Evolutionary conservation across 1,284 basidiomycete genomes (phyloP).

Genomic region (Coriolopsis trogii): DNA sequence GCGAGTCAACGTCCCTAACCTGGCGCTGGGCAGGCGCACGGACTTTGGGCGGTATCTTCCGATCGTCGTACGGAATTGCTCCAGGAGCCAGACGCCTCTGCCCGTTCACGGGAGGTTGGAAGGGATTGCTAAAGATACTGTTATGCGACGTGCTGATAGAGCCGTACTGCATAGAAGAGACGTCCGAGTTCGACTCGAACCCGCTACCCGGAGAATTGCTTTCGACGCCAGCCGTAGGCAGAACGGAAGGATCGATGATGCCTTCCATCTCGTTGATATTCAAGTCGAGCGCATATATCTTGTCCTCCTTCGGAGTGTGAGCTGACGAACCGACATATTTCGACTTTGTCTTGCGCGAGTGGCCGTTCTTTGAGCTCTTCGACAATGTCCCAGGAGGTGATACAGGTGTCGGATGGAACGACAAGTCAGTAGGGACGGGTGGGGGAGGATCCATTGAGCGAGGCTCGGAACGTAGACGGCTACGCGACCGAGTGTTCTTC

Average conservation of each 20-base stretch:
- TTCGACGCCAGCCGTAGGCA: slow-evolving; percentile 27
- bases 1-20: slow-evolving; percentile 31
- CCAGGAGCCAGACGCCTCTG: slow-evolving; percentile 22
- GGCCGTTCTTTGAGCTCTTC: slow-evolving; percentile 19
- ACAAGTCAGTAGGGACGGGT: slow-evolving; percentile 20
- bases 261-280: slow-evolving; percentile 85
- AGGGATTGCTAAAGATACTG: slow-evolving; percentile 33
- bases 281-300: slow-evolving; percentile 68
- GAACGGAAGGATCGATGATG: slow-evolving; percentile 64
- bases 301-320: slow-evolving; percentile 22
- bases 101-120: slow-evolving; percentile 32
- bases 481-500: slow-evolving; percentile 36
- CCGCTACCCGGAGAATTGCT: slow-evolving; percentile 45
- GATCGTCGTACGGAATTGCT: slow-evolving; percentile 31
- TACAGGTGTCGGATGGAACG: slow-evolving; percentile 37
- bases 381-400: slow-evolving; percentile 37
- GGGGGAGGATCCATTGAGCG: slow-evolving; percentile 18
- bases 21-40: slow-evolving; percentile 12
- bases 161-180: slow-evolving; percentile 28
- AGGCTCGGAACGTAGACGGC: slow-evolving; percentile 33
- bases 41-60: slow-evolving; percentile 56
- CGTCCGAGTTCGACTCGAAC: slow-evolving; percentile 34
- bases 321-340: slow-evolving; percentile 23
- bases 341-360: slow-evolving; percentile 32
- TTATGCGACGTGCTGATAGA: slow-evolving; percentile 27